Evolutionary conservation across 2,329 filamentous ascomycete species (phyloP).

Genomic region (Aspergillus amoenus): DNA sequence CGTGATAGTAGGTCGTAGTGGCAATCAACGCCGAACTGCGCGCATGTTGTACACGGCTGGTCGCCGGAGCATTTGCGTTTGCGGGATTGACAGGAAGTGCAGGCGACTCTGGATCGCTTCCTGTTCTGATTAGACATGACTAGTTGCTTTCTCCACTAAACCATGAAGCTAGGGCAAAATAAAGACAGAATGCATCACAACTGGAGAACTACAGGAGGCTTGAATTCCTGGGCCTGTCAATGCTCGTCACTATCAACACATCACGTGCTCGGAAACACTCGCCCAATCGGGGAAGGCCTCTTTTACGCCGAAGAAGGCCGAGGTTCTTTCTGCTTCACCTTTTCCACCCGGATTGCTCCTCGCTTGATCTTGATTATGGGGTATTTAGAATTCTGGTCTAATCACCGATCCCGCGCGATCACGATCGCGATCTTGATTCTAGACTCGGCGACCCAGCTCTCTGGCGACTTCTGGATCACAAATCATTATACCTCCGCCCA

Average conservation of each 20-base stretch:
- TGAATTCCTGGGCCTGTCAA: background rate
- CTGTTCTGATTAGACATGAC: conserved; percentile 30
- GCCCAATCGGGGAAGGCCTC: background rate
- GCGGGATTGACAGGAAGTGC: conserved; percentile 54
- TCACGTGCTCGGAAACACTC: conserved; percentile 1
- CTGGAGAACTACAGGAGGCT: background rate
- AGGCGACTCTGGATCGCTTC: conserved; percentile 48
- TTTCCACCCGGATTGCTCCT: background rate
- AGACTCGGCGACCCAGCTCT: background rate
- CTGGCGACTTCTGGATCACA: background rate
- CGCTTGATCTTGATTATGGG: too few relatives aligned
- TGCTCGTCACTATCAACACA: background rate
- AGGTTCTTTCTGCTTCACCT: background rate
- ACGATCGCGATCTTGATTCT: background rate
- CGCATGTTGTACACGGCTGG: conserved; percentile 54
- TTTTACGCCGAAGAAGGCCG: background rate
- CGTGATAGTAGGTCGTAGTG: conserved; percentile 42
- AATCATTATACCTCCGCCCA: conserved; percentile 26
- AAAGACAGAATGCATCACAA: background rate
- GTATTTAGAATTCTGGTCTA: too few relatives aligned
- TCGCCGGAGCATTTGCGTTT: conserved; percentile 58
- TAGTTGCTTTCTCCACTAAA: background rate
- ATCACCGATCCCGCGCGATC: too few relatives aligned
- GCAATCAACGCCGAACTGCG: conserved; percentile 55
- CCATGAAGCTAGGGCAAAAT: background rate